phyloP scores from a whole-genome alignment of 2,329 filamentous ascomycete genomes.

The Colletotrichum theobromicola region DNA sequence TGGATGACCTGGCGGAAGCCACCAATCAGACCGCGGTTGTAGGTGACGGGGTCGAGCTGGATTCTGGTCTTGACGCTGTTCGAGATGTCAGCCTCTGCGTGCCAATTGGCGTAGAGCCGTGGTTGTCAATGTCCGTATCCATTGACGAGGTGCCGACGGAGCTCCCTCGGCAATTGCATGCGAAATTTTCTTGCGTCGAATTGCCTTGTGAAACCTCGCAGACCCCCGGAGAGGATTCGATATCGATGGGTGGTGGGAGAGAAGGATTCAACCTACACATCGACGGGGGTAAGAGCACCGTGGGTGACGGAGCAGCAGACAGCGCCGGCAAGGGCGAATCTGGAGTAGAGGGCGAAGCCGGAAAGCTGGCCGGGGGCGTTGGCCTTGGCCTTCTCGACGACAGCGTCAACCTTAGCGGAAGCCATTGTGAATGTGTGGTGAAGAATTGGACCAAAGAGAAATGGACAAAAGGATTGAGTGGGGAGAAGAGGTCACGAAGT shows the following conservation, averaged over 20 bases:
- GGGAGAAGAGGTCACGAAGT: slow-evolving; percentile 30
- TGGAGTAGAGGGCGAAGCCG: slow-evolving; percentile 80
- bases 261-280: slow-evolving; percentile 83
- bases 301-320: slow-evolving; percentile 98
- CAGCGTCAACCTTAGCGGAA: slow-evolving; percentile 48
- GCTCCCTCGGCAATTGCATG: neutral
- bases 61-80: slow-evolving; percentile 92
- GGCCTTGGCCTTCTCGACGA: slow-evolving; percentile 46
- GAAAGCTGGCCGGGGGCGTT: slow-evolving; percentile 47
- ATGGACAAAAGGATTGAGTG: slow-evolving; percentile 36
- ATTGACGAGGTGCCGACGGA: neutral
- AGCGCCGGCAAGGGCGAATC: slow-evolving; percentile 96
- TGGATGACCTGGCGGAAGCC: slow-evolving; percentile 86
- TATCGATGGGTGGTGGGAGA: neutral
- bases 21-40: slow-evolving; percentile 87
- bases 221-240: neutral
- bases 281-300: slow-evolving; percentile 94
- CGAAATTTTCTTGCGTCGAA: neutral
- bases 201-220: neutral
- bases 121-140: neutral
- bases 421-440: slow-evolving; percentile 45
- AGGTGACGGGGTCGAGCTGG: slow-evolving; percentile 87
- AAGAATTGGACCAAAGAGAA: slow-evolving; percentile 22
- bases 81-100: neutral
- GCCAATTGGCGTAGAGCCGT: neutral